These are phyloP conservation scores for Candida caryicola DNA, from an alignment of 805 yeast genomes.

Conservation along the genomic window DNA sequence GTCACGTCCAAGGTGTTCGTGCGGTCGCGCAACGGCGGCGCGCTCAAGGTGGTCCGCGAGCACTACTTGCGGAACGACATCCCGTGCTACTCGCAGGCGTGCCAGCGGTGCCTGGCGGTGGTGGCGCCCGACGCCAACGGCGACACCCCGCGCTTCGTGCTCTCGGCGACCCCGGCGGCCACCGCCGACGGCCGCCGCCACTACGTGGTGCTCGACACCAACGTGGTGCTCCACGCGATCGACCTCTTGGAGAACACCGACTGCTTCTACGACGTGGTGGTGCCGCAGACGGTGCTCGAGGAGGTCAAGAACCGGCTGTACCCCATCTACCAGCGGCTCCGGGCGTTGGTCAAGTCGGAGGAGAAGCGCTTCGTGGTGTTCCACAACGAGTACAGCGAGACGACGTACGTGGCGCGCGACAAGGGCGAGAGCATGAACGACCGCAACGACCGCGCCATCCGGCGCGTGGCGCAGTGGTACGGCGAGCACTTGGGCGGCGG, in stretches of 20 bases:
- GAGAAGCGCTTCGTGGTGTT: constrained; percentile 85
- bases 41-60: constrained; percentile 88
- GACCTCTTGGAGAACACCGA: constrained; percentile 78
- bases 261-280: constrained; percentile 81
- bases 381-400: constrained; percentile 85
- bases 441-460: constrained; percentile 86
- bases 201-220: constrained; percentile 83
- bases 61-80: constrained; percentile 91
- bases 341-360: constrained; percentile 70
- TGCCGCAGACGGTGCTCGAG: constrained; percentile 94
- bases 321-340: constrained; percentile 82
- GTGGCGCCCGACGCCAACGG: constrained; percentile 66
- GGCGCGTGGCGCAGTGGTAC: constrained; percentile 74
- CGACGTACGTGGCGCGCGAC: constrained; percentile 62
- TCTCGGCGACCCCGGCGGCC: constrained; percentile 59
- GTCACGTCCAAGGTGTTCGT: constrained; percentile 90
- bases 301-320: constrained; percentile 85
- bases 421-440: constrained; percentile 78
- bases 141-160: constrained; percentile 59
- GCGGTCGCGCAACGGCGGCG: constrained; percentile 84
- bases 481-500: constrained; percentile 52
- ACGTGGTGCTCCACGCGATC: constrained; percentile 81
- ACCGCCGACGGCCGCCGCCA: constrained; percentile 59
- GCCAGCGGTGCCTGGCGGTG: constrained; percentile 56
- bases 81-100: constrained; percentile 78